Percentiles rank a stretch among this genome's conserved stretches.
Evolutionary conservation across 768 basidiomycete genomes (phyloP).

Genomic region (Amanita rubescens): DNA sequence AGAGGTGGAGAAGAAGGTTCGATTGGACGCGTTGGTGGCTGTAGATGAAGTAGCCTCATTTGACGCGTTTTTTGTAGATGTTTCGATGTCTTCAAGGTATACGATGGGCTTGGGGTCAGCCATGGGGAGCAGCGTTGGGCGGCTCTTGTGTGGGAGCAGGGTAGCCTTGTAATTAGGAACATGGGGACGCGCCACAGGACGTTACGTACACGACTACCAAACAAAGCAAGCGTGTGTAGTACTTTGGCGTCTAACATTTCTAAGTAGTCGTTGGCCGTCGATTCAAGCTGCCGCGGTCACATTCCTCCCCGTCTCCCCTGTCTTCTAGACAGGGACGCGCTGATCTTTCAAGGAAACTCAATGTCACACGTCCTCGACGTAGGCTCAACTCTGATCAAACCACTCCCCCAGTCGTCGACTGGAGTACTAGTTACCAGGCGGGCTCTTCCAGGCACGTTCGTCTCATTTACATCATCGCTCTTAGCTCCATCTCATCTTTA

Average conservation of each 20-base stretch:
- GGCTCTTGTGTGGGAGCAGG: no score
- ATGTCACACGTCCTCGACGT: constrained; percentile 27
- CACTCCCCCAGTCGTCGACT: constrained; percentile 37
- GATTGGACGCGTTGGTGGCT: neutral
- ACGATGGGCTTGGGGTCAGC: constrained; percentile 15
- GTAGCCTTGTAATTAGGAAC: neutral
- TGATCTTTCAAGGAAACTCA: constrained; percentile 36
- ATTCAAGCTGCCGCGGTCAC: constrained; percentile 69
- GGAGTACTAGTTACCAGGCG: constrained; percentile 85
- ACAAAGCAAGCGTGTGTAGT: neutral
- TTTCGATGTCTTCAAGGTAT: constrained; percentile 41
- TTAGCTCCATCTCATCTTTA: neutral
- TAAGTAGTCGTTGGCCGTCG: constrained; percentile 9
- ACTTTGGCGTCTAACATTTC: neutral
- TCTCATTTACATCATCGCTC: neutral
- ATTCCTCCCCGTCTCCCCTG: constrained; percentile 71
- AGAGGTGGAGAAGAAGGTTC: neutral
- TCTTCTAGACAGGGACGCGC: constrained; percentile 48
- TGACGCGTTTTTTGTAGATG: neutral
- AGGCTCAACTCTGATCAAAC: constrained; percentile 24
- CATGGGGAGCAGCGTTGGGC: no score
- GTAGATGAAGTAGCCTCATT: neutral
- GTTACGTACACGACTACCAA: constrained; percentile 4
- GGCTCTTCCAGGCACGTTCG: constrained; percentile 69
- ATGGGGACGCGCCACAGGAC: neutral